phyloP scores from a whole-genome alignment of 192 early-diverging fungal genomes.

The Coemansia sp. region DNA sequence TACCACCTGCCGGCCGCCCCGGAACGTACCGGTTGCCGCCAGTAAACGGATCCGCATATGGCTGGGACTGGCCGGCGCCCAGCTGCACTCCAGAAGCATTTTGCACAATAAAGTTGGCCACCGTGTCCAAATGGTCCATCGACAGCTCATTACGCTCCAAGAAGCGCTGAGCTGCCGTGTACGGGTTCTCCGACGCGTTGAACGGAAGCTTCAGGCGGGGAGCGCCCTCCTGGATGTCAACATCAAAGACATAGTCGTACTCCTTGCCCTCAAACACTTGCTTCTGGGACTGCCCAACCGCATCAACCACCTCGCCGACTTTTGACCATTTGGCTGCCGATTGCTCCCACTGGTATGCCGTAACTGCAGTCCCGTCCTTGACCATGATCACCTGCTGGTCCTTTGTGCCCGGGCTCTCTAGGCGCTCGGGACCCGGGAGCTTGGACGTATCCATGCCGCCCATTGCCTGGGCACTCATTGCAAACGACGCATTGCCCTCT shows the following conservation, averaged over 20 bases:
- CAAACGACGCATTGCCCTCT: constrained; percentile 39
- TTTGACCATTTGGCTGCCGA: constrained; percentile 66
- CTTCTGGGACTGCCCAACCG: constrained; percentile 67
- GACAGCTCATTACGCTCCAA: constrained; percentile 72
- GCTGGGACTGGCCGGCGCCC: background rate
- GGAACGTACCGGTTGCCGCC: constrained; percentile 62
- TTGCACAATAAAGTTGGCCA: constrained; percentile 88
- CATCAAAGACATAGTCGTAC: constrained; percentile 98
- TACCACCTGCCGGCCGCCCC: constrained; percentile 34
- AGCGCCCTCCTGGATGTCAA: constrained; percentile 79
- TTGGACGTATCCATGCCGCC: constrained; percentile 78
- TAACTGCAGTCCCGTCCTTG: constrained; percentile 61
- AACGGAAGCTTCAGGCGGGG: constrained; percentile 89
- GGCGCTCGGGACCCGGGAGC: constrained; percentile 69
- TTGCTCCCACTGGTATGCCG: constrained; percentile 84
- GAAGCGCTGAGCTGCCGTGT: constrained; percentile 86
- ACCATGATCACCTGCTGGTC: constrained; percentile 92
- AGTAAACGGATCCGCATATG: constrained; percentile 31
- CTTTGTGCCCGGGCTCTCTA: constrained; percentile 59
- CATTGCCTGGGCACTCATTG: constrained; percentile 48
- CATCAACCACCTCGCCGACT: constrained; percentile 91
- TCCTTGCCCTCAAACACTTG: constrained; percentile 78
- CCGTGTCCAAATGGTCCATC: constrained; percentile 83
- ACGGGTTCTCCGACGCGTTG: constrained; percentile 90
- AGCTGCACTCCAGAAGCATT: constrained; percentile 64